A percentile compares a stretch with the other conserved stretches of the same genome.
Evolutionary conservation across 768 basidiomycete genomes (phyloP).

Genomic region (Fomitopsis pulvina): DNA sequence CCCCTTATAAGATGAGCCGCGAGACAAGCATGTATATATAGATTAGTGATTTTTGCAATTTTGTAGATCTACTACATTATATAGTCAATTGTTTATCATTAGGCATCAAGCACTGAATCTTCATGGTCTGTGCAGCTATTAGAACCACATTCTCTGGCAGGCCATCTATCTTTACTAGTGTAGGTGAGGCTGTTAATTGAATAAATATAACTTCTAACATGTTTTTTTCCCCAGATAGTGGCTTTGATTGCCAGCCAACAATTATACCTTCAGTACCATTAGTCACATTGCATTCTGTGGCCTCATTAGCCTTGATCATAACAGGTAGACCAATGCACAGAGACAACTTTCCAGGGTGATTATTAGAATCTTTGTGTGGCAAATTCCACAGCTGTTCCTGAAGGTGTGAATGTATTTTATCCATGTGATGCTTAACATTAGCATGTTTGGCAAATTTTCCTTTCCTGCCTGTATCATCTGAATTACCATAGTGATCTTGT

Average conservation of each 20-base stretch:
- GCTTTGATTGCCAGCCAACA: constrained; percentile 6
- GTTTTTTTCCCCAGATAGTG: not conserved
- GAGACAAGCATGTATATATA: constrained; percentile 17
- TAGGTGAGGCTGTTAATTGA: constrained; percentile 6
- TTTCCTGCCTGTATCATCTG: not conserved
- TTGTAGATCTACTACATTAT: constrained; percentile 13
- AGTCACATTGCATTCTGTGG: constrained; percentile 19
- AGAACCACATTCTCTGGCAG: constrained; percentile 17
- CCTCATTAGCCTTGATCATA: constrained; percentile 16
- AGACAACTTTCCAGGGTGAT: constrained; percentile 14
- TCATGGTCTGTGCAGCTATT: constrained; percentile 8
- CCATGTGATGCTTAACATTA: not conserved
- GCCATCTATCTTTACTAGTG: constrained; percentile 4
- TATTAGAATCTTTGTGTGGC: constrained; percentile 8
- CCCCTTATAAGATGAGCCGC: constrained; percentile 8
- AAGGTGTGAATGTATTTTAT: not conserved
- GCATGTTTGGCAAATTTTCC: not conserved
- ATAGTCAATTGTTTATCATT: constrained; percentile 18
- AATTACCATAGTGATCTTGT: not conserved
- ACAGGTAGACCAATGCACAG: constrained; percentile 20
- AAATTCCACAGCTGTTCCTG: constrained; percentile 19
- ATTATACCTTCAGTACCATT: constrained; percentile 19
- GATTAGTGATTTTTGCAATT: constrained; percentile 11
- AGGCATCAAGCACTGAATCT: constrained; percentile 19
- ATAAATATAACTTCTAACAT: constrained; percentile 11